Evolutionary conservation across 176 grass and related monocot genomes (phyloP), one percentile per base, ranked within the genome.

Genomic region (Chrysopogon serrulatus): DNA sequence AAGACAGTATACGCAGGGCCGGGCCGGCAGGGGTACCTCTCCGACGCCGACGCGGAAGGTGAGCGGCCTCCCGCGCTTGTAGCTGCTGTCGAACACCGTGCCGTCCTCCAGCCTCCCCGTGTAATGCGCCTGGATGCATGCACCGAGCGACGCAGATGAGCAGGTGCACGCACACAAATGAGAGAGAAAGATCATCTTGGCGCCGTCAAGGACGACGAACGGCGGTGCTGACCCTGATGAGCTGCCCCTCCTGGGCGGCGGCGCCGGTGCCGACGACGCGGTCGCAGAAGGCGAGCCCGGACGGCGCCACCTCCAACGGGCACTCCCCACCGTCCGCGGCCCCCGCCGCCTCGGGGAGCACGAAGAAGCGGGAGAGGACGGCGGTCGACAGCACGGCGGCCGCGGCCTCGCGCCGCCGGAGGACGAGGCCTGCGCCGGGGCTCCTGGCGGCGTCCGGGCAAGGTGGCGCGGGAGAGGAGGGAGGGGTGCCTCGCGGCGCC

Each of bases 31-130:
- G n/a, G n/a, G n/a, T n/a, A 97, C 91, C 96, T 98, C 96, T 7
- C 93, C 96, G n/a, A 95, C 85, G 74, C 93, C 96, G 40, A 98
- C 54, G 62, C 90, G 87, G 90, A 98, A 87, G 24, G 77, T 85
- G 60, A 94, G 87, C 16, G 91, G 91, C 83, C 39, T 88, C 59
- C 93, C 93, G 56, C 96, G 87, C 68, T 84, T 84, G 78, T 98
- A 98, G 85, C 87, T 98, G 88, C 96, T 95, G 83, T 98, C 96
- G 64, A 98, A 98, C 84, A 98, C 96, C 44, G 85, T 92, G 73
- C 93, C 93, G 76, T 95, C 92, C 87, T 95, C 96, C 71, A 98
- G 82, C 79, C 78, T 95, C 36, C 89, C 93, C 17, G 92, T 86
- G 84, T 98, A 98, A 70, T 98, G 93, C 70, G 91, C 96, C 93